Conservation (phyloP, 2,329 filamentous ascomycete genomes). For the Penicillium sp. region DNA sequence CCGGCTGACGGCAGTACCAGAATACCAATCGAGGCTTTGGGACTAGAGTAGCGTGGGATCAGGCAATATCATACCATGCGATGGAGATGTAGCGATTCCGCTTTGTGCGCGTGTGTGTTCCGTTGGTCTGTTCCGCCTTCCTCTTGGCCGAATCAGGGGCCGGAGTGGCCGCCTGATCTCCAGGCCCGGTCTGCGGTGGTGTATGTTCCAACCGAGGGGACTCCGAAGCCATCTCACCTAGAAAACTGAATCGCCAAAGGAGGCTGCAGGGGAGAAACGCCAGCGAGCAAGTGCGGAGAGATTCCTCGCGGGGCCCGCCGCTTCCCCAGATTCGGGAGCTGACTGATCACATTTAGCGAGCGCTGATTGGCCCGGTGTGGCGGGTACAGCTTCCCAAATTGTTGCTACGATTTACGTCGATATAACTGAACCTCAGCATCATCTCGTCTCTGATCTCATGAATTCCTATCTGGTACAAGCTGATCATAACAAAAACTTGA, state of each 20-base stretch:
- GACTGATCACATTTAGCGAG: slow-evolving; percentile 18
- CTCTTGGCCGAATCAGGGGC: slow-evolving; percentile 37
- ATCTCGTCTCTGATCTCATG: no score
- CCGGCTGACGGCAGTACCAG: not conserved
- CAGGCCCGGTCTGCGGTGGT: slow-evolving; percentile 22
- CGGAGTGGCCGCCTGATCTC: slow-evolving; percentile 24
- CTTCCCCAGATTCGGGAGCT: slow-evolving; percentile 32
- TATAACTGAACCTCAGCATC: no score
- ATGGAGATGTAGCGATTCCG: slow-evolving; percentile 67
- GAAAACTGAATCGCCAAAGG: slow-evolving; percentile 4
- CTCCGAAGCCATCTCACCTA: slow-evolving; percentile 33
- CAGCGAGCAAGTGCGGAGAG: slow-evolving; percentile 33
- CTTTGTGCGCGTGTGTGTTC: slow-evolving; percentile 57
- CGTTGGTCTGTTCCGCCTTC: slow-evolving; percentile 44
- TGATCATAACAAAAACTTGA: not conserved
- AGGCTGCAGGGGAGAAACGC: slow-evolving; percentile 13
- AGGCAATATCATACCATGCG: slow-evolving; percentile 53
- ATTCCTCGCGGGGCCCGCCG: slow-evolving; percentile 37
- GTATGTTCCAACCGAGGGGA: slow-evolving; percentile 31
- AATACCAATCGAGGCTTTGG: slow-evolving; percentile 3
- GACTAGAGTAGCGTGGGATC: slow-evolving; percentile 11
- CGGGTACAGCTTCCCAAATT: no score
- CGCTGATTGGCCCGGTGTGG: slow-evolving; percentile 16
- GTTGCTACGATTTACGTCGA: no score
- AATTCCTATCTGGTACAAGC: no score